A percentile compares a stretch with the other conserved stretches of the same genome.
Evolutionary conservation across 352 stramenopile genomes (phyloP).

Genomic region (Phytophthora boehmeriae): DNA sequence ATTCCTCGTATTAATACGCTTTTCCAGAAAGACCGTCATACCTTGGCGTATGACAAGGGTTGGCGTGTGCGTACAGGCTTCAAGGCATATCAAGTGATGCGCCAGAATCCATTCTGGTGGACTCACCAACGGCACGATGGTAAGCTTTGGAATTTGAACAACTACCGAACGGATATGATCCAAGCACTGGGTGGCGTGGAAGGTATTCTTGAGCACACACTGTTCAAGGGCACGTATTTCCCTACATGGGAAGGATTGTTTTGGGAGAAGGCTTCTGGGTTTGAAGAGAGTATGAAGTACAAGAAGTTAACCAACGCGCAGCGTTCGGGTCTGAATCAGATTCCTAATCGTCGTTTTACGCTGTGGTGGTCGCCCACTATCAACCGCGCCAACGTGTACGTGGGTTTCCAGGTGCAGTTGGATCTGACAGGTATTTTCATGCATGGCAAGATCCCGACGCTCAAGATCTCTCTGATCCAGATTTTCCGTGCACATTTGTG

Average conservation of each 20-base stretch:
- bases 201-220: slow-evolving; percentile 99
- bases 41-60: slow-evolving; percentile 99
- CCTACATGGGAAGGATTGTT: slow-evolving; percentile 99
- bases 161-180: slow-evolving; percentile 99
- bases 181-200: slow-evolving; percentile 99
- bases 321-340: slow-evolving; percentile 99
- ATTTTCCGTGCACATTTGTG: slow-evolving; percentile 99
- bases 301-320: slow-evolving; percentile 99
- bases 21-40: slow-evolving; percentile 99
- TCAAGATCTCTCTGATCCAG: slow-evolving; percentile 98
- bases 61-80: slow-evolving; percentile 99
- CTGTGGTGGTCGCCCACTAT: slow-evolving; percentile 99
- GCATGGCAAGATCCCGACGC: slow-evolving; percentile 99
- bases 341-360: slow-evolving; percentile 99
- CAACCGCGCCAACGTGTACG: slow-evolving; percentile 99
- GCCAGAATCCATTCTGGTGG: slow-evolving; percentile 99
- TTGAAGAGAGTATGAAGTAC: slow-evolving; percentile 97
- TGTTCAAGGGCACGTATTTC: slow-evolving; percentile 99
- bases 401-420: slow-evolving; percentile 99
- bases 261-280: slow-evolving; percentile 99
- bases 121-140: slow-evolving; percentile 98
- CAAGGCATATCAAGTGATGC: slow-evolving; percentile 98
- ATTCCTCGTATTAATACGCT: slow-evolving; percentile 97
- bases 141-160: slow-evolving; percentile 99
- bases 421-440: slow-evolving; percentile 99